These are phyloP conservation scores for Pseudogymnoascus sp. DNA, from an alignment of 2,329 filamentous ascomycete species.

Conservation along the genomic window DNA sequence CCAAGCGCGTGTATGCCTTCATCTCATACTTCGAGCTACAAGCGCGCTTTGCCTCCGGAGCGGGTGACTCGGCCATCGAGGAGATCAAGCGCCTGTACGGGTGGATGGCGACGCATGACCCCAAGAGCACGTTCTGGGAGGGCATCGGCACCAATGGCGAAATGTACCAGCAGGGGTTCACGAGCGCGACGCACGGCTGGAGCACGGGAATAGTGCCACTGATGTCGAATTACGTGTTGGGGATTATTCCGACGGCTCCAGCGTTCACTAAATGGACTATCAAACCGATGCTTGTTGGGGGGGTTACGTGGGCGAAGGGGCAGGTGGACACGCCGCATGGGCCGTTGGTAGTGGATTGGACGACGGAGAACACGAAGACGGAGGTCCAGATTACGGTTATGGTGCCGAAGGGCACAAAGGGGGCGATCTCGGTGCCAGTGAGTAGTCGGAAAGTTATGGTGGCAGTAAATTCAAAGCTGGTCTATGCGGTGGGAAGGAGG, in stretches of 20 bases:
- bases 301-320: conserved; percentile 37
- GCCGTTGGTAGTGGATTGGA: conserved; percentile 34
- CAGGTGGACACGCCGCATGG: conserved; percentile 36
- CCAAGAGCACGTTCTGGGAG: conserved; percentile 42
- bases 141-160: conserved; percentile 37
- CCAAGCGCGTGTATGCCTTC: conserved; percentile 42
- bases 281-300: conserved; percentile 28
- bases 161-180: conserved; percentile 39
- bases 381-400: conserved; percentile 26
- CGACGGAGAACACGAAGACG: conserved; percentile 14
- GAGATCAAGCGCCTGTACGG: conserved; percentile 40
- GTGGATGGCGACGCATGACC: conserved; percentile 42
- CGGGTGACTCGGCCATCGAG: conserved; percentile 33
- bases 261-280: conserved; percentile 38
- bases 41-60: conserved; percentile 36
- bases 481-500: neutral
- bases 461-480: conserved; percentile 14
- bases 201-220: conserved; percentile 42
- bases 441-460: conserved; percentile 10
- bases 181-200: conserved; percentile 45
- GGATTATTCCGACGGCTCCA: conserved; percentile 36
- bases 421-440: conserved; percentile 20
- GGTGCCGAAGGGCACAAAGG: conserved; percentile 24
- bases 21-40: conserved; percentile 45
- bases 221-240: conserved; percentile 38